A percentile compares a stretch with the other conserved stretches of the same genome.
Conservation (phyloP, 2,329 filamentous ascomycete species). For the Raffaelea albimanens region DNA sequence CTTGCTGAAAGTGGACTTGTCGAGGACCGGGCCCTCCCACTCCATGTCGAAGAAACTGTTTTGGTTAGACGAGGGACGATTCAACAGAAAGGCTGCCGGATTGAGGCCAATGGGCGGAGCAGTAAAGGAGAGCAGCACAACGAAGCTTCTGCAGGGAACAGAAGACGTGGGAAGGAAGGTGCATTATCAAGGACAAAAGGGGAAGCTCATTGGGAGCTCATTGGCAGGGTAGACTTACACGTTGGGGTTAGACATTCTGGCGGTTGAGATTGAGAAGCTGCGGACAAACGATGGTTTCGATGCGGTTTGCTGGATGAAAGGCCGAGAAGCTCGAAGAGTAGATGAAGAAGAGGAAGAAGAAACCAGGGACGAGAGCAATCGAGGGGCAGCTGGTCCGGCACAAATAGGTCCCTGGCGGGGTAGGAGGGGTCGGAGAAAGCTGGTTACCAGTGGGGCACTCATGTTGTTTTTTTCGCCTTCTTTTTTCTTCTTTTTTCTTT, state of each 20-base stretch:
- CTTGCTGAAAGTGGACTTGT: conserved; percentile 45
- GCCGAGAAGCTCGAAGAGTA: conserved; percentile 16
- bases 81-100: background rate
- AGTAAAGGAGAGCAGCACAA: background rate
- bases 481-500: background rate
- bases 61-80: conserved; percentile 3
- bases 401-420: conserved; percentile 23
- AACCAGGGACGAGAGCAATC: conserved; percentile 20
- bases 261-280: conserved; percentile 26
- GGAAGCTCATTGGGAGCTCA: background rate
- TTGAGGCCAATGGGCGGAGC: background rate
- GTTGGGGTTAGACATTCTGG: conserved; percentile 61
- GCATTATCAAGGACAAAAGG: background rate
- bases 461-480: conserved; percentile 6
- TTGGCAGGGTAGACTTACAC: conserved; percentile 36
- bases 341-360: conserved; percentile 18
- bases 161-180: background rate
- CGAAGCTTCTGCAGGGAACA: background rate
- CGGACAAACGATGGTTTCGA: conserved; percentile 17
- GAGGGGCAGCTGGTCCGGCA: conserved; percentile 22
- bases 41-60: conserved; percentile 61
- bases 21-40: conserved; percentile 64
- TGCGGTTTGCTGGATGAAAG: conserved; percentile 22
- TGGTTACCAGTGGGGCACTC: conserved; percentile 16
- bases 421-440: conserved; percentile 29